Base-by-base conservation (phyloP, 306 rosid genomes). In the Corylus avellana region DNA sequence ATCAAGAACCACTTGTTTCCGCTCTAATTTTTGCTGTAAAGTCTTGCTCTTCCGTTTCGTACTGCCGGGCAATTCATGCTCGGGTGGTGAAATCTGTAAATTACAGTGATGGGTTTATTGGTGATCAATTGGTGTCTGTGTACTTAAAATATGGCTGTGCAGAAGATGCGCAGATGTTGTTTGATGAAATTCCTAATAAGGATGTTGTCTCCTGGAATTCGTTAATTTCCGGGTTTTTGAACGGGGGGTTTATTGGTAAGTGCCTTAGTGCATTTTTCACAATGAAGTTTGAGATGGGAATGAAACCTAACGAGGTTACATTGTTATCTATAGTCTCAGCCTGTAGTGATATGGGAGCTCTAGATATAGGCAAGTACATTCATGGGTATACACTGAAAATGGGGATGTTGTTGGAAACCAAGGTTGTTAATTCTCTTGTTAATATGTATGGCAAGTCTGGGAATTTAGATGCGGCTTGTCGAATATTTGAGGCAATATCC, bases 131-230 rank as follows among this genome's bases (percentile, higher is more conserved):
- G 77, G 92, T 84, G 0, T n/a, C 92, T 0, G 12, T 81, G 58
- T 93, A 93, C 3, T 18, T 81, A 0, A 89, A 78, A 62, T 66
- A 84, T 90, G 94, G 96, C 18, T 62, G 76, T 54, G 59, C 66
- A 51, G 84, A 72, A 47, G 88, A 89, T 78, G 96, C 96, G 66
- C 80, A 78, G 66, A 84, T 81, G 47, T 18, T 93, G 88, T 93
- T 93, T 57, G 92, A 86, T 63, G 94, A 91, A 84, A 81, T 89
- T 81, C 89, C 90, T 27, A 56, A 84, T 11, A 93, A 78, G 78
- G 97, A 91, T 79, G 63, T 82, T 70, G 81, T 89, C 63, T 88
- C 96, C 9, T 89, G 96, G 96, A 92, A 92, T 72, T 89, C 93
- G 50, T 82, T 92, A 80, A 84, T 92, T 84, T 88, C 94, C 0